Conservation (phyloP, 352 stramenopile species). For the Hyaloperonospora brassicae region DNA sequence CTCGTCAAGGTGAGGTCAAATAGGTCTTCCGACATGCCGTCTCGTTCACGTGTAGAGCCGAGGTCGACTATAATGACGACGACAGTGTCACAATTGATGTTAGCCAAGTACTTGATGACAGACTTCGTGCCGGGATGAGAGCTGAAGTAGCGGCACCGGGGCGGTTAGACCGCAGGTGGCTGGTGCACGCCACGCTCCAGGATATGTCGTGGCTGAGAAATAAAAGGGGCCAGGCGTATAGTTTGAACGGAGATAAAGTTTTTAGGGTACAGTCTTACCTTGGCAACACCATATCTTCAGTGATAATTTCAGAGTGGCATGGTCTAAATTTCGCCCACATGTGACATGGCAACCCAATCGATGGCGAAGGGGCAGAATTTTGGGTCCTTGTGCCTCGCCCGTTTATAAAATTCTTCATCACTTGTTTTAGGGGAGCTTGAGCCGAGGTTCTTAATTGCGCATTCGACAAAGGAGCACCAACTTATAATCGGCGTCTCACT, state of each 20-base stretch:
- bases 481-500: background rate
- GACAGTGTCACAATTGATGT: background rate
- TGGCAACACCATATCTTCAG: background rate
- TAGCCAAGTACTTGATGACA: background rate
- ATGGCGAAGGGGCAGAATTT: background rate
- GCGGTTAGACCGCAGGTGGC: background rate
- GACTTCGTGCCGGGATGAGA: background rate
- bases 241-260: background rate
- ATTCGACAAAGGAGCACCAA: background rate
- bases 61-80: background rate
- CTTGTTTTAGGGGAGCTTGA: background rate
- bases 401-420: background rate
- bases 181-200: background rate
- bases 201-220: background rate
- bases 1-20: background rate
- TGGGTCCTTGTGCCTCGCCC: background rate
- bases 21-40: background rate
- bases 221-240: background rate
- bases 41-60: background rate
- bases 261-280: background rate
- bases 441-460: background rate
- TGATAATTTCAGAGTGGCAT: background rate
- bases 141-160: background rate
- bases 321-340: background rate
- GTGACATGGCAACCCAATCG: background rate